Base-by-base conservation (phyloP, 768 basidiomycete species). In the Suillus clintonianus region DNA sequence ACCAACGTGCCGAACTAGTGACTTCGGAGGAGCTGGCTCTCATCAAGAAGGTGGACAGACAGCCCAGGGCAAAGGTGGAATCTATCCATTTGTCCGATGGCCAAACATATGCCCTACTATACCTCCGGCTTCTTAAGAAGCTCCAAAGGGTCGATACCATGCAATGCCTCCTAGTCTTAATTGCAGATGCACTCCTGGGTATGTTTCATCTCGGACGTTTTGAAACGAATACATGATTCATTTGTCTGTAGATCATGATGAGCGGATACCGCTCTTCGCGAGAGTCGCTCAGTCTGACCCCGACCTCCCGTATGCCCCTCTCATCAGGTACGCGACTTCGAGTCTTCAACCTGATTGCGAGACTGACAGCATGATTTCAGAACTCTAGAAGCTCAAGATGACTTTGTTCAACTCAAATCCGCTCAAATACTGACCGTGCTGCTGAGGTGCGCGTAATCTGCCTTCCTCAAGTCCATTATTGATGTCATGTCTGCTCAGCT, bases 371-470 rank as follows among this genome's bases (percentile, higher is more conserved):
- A 27, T 62, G 37, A 32, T 37, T 60, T 32, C 67, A 97, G 94
- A 69, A 87, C 89, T 39, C 79, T 97, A 54, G 90, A 92, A 43
- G 86, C 90, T 14, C 89, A 89, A 68, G 97, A 99, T 74, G 96
- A 99, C 73, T 98, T 97, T 68, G 89, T 94, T n/a, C 94, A 96
- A 71, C 82, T 98, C 62, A 97, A 96, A 72, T 83, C 91, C 13
- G 84, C 91, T 0, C 92, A 97, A 71, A 91, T 99, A 66, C 80
- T 97, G 51, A 94, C 95, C 1, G 83, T 96, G 39, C 83, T 98
- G 27, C 84, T 97, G 42, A 88, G 91, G 90, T 90, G 50, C 37
- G 56, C 17, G 17, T 57, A 11, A 13, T 13, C 24, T 27, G 17
- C 34, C 80, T 73, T 30, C n/a, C 22, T 19, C 22, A n/a, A 51